Evolutionary conservation across 2,329 filamentous ascomycete genomes (phyloP), one percentile per base, ranked within the genome.

Genomic region (Eurotiales sp.): DNA sequence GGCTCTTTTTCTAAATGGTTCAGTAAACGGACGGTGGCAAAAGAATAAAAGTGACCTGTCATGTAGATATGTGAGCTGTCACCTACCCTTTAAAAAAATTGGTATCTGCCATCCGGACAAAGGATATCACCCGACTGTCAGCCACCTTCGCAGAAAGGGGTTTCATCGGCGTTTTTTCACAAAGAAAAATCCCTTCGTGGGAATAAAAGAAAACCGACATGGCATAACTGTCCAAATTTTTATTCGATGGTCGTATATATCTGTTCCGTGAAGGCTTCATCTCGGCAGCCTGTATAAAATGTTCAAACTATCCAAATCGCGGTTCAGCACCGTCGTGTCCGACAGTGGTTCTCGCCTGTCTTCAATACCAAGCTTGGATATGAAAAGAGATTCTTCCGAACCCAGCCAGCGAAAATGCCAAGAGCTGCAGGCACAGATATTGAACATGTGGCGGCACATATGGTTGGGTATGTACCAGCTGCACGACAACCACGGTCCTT

Each of bases 391-490:
- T 10, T 4, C 27, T 7, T 2, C 22, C 19, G 47, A 50, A 34
- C 47, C 47, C n/a, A 36, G 22, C 27, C 22, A 40, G n/a, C 43
- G 37, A 11, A 23, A 47, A 27, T 55, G 52, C 27, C 36, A 40
- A 19, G 56, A 62, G 8, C 40, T 61, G 14, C 48, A 58, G 25
- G 11, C 29, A 21, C 50, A 51, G 23, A 55, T 62, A n/a, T 27
- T 58, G 14, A 50, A 55, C 3, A 49, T 58, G 15, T 61, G 57
- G 58, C 57, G 51, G 17, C 50, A 42, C 3, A 49, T 60, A 17
- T 61, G 58, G 57, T 41, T 60, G 12, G 58, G 57, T 3, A 51
- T 61, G 3, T 60, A 61, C 30, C 56, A 61, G 34, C 41, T 60
- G 3, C 46, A 58, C 27, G 47, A 59, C 15, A 46, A 46, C 5